Percentiles rank a stretch among this genome's conserved stretches.
Evolutionary conservation across 192 early-diverging fungal genomes (phyloP).

Genomic region (Chytriomyces hyalinus): DNA sequence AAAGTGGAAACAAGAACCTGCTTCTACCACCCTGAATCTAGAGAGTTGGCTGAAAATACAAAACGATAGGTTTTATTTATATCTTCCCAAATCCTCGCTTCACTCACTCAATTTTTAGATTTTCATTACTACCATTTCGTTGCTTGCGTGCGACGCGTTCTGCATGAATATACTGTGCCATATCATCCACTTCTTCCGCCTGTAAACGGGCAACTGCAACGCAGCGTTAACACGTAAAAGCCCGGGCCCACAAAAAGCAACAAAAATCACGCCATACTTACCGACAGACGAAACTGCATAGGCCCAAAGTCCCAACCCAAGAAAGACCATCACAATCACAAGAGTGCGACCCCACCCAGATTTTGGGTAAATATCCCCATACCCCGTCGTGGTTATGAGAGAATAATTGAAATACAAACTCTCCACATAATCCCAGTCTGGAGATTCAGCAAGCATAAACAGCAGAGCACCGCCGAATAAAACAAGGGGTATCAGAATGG

Average conservation of each 20-base stretch:
- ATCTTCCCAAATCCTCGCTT: too few relatives aligned
- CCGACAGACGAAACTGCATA: conserved; percentile 30
- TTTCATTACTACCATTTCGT: not conserved
- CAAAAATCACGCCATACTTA: conserved; percentile 2
- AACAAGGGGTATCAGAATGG: conserved; percentile 1
- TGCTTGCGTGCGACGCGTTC: conserved; percentile 16
- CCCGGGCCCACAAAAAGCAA: not conserved
- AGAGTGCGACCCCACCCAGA: conserved; percentile 33
- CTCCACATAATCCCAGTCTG: conserved; percentile 28
- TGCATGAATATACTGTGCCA: conserved; percentile 23
- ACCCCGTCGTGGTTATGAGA: conserved; percentile 31
- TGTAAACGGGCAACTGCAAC: conserved; percentile 26
- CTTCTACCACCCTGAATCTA: too few relatives aligned
- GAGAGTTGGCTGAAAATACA: too few relatives aligned
- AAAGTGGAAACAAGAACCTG: too few relatives aligned
- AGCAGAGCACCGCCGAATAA: conserved; percentile 16
- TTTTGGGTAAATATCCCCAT: conserved; percentile 37
- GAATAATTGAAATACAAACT: conserved; percentile 36
- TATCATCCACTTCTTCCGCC: conserved; percentile 11
- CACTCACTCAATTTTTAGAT: too few relatives aligned
- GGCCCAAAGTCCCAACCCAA: conserved; percentile 32
- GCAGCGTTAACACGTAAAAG: not conserved
- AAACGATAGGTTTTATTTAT: too few relatives aligned
- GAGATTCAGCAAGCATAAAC: not conserved
- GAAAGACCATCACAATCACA: conserved; percentile 36